These are phyloP conservation scores for Casuarina glauca DNA, from an alignment of 306 rosid genomes.

Conservation along the genomic window DNA sequence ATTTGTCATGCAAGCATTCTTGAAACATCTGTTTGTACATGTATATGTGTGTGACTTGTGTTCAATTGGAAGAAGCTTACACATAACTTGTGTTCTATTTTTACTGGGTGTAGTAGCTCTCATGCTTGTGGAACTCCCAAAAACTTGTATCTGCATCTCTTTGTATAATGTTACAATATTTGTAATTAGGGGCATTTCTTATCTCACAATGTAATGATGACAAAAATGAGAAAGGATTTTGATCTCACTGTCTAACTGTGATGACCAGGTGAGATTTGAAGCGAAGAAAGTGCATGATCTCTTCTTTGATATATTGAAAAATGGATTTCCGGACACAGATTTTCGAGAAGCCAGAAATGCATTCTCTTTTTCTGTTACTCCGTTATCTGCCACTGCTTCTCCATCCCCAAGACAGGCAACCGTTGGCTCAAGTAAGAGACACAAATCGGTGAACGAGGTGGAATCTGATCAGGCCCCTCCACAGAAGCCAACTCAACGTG, in stretches of 20 bases:
- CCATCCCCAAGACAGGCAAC: slow-evolving; percentile 54
- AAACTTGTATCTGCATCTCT: not conserved
- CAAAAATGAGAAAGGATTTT: not conserved
- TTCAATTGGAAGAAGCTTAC: not conserved
- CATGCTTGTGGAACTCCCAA: not conserved
- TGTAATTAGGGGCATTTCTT: not conserved
- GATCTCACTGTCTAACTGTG: slow-evolving; percentile 19
- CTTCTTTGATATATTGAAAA: slow-evolving; percentile 79
- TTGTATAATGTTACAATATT: not conserved
- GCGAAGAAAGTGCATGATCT: slow-evolving; percentile 91
- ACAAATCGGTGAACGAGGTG: slow-evolving; percentile 51
- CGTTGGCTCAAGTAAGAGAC: slow-evolving; percentile 62
- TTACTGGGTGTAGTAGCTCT: not conserved
- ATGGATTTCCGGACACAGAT: slow-evolving; percentile 77
- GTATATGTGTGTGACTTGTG: not conserved
- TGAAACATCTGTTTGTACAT: not conserved
- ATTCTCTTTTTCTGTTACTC: slow-evolving; percentile 54
- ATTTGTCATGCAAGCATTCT: too few species aligned
- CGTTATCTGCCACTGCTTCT: slow-evolving; percentile 32
- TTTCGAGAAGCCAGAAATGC: slow-evolving; percentile 73
- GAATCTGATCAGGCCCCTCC: slow-evolving; percentile 53
- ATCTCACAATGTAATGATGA: not conserved
- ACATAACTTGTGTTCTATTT: not conserved
- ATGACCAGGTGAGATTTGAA: slow-evolving; percentile 73
- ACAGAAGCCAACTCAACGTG: slow-evolving; percentile 58